These are phyloP conservation scores for Neocallimastix lanati DNA, from an alignment of 192 early-diverging fungal species.

Conservation along the genomic window DNA sequence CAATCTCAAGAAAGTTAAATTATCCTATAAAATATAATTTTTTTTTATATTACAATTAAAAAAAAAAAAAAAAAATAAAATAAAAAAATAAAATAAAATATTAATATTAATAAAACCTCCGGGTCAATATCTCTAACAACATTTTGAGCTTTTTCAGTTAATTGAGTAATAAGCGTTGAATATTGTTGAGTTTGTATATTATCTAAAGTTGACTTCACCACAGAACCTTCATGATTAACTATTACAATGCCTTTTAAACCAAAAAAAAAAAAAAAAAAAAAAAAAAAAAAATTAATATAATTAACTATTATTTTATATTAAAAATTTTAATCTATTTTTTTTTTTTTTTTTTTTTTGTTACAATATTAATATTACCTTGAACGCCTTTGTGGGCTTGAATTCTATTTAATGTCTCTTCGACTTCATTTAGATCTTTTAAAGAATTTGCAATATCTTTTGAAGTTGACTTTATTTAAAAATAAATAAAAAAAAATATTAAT, in stretches of 20 bases:
- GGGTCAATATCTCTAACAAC: constrained; percentile 30
- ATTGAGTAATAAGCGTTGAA: constrained; percentile 29
- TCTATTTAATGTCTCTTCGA: constrained; percentile 23
- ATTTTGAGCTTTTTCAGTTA: constrained; percentile 20
- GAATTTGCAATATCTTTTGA: not conserved
- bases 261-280: too few species aligned
- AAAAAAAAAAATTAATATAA: too few species aligned
- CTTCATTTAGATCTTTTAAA: constrained; percentile 18
- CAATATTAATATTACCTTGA: constrained; percentile 10
- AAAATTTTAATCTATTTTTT: too few species aligned
- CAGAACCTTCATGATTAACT: constrained; percentile 27
- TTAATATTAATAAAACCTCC: constrained; percentile 12
- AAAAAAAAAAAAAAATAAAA: not conserved
- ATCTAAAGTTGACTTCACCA: constrained; percentile 31
- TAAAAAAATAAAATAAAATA: not conserved
- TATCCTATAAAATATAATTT: too few species aligned
- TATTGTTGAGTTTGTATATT: constrained; percentile 42
- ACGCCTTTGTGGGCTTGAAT: constrained; percentile 33
- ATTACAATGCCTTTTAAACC: constrained; percentile 25
- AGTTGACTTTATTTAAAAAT: not conserved
- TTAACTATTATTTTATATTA: too few species aligned
- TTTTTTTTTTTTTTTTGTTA: too few species aligned
- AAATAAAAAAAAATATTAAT: too few species aligned
- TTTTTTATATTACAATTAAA: not conserved
- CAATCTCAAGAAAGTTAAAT: constrained; percentile 3